A percentile compares a stretch with the other conserved stretches of the same genome.
phyloP scores from a whole-genome alignment of 768 basidiomycete species.

The Dentipellis sp. region DNA sequence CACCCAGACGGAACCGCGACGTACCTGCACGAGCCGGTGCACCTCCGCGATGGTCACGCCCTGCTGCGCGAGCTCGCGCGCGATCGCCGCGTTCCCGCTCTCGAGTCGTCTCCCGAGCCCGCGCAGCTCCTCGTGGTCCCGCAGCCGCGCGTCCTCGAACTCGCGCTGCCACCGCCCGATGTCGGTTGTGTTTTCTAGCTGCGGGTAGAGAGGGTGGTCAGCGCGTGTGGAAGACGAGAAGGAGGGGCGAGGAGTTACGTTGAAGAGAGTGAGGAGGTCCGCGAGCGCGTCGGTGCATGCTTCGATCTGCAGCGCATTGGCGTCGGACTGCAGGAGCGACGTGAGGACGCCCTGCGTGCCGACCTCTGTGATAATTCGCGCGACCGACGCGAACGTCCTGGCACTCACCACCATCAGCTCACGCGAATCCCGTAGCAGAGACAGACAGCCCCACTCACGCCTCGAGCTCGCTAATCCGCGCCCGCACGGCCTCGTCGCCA shows the following conservation, averaged over 20 bases:
- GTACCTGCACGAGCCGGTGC: slow-evolving; percentile 7
- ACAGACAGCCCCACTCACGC: not conserved
- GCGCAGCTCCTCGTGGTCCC: slow-evolving; percentile 10
- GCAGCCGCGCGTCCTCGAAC: slow-evolving; percentile 6
- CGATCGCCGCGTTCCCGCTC: slow-evolving; percentile 6
- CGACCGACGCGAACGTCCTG: slow-evolving; percentile 10
- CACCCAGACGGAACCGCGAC: not conserved
- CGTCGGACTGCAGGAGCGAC: slow-evolving; percentile 10
- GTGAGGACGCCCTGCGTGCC: slow-evolving; percentile 10
- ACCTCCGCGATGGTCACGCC: slow-evolving; percentile 10
- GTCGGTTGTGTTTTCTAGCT: slow-evolving; percentile 11
- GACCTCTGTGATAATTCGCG: slow-evolving; percentile 7
- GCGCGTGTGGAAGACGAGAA: not conserved
- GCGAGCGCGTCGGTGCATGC: slow-evolving; percentile 12
- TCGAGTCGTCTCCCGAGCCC: slow-evolving; percentile 8
- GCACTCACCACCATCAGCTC: not conserved
- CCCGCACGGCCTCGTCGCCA: slow-evolving; percentile 3
- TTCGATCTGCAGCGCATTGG: slow-evolving; percentile 10
- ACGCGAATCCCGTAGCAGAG: not conserved
- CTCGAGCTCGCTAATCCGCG: slow-evolving; percentile 9
- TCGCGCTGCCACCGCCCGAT: slow-evolving; percentile 9
- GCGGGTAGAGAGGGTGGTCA: not conserved
- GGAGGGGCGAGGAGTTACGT: slow-evolving; percentile 1
- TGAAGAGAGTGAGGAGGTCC: slow-evolving; percentile 11
- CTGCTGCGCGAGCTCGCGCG: slow-evolving; percentile 11